Evolutionary conservation across 176 grass and related monocot genomes (phyloP).

Genomic region (Eleusine coracana): DNA sequence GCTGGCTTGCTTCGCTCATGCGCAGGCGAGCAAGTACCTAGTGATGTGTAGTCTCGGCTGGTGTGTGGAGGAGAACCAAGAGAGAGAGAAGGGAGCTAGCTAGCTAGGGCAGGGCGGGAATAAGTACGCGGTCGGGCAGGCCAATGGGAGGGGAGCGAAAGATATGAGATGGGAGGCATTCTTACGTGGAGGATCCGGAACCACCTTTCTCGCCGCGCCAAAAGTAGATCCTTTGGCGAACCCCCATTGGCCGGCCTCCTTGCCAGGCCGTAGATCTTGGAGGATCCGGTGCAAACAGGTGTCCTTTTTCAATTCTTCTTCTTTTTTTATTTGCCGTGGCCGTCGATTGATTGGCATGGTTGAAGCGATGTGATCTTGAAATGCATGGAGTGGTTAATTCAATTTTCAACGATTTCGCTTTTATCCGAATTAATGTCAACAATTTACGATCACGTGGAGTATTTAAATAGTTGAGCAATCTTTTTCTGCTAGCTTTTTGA

Average conservation of each 20-base stretch:
- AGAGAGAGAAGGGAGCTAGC: background rate
- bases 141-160: constrained; percentile 37
- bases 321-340: background rate
- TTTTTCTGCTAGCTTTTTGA: background rate
- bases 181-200: constrained; percentile 57
- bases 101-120: constrained; percentile 44
- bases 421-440: too few relatives aligned
- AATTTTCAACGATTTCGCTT: too few relatives aligned
- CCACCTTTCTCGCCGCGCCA: constrained; percentile 37
- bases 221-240: constrained; percentile 33
- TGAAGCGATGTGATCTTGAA: background rate
- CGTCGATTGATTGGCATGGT: background rate
- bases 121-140: constrained; percentile 26
- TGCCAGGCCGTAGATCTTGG: background rate
- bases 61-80: constrained; percentile 58
- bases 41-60: background rate
- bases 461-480: background rate
- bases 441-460: too few relatives aligned
- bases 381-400: too few relatives aligned
- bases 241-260: constrained; percentile 2
- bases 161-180: constrained; percentile 47
- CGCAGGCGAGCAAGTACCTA: background rate
- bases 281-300: background rate
- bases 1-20: background rate
- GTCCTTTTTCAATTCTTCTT: background rate